These are phyloP conservation scores for Fusarium foetens DNA, from an alignment of 2,329 filamentous ascomycete species.

Conservation along the genomic window DNA sequence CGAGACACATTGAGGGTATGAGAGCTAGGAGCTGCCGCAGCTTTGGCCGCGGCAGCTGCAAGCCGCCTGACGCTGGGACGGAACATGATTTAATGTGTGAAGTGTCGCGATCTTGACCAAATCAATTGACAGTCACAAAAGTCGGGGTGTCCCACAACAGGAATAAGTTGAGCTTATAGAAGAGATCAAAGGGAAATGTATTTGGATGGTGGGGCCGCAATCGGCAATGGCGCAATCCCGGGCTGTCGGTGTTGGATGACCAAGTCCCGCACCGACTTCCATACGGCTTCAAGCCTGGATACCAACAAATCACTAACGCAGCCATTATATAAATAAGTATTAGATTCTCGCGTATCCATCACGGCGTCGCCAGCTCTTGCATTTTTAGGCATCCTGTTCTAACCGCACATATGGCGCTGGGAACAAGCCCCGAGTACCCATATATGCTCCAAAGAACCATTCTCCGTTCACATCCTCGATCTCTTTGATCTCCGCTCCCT, in stretches of 20 bases:
- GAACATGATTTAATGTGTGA: constrained; percentile 64
- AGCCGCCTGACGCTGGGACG: constrained; percentile 75
- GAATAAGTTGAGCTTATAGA: constrained; percentile 14
- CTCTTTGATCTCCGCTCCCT: constrained; percentile 83
- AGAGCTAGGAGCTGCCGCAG: constrained; percentile 57
- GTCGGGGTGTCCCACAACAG: constrained; percentile 4
- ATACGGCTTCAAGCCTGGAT: constrained; percentile 2
- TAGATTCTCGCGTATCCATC: neutral
- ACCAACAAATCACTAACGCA: neutral
- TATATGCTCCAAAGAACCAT: constrained; percentile 90
- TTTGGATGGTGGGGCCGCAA: constrained; percentile 43
- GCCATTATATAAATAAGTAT: neutral
- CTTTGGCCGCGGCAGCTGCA: constrained; percentile 62
- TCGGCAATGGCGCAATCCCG: constrained; percentile 47
- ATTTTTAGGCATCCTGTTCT: constrained; percentile 43
- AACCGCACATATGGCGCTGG: constrained; percentile 78
- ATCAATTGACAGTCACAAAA: constrained; percentile 27
- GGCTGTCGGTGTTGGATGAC: constrained; percentile 35
- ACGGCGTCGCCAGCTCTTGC: neutral
- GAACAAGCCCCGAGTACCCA: constrained; percentile 81
- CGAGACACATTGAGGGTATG: constrained; percentile 79
- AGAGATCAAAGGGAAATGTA: constrained; percentile 26
- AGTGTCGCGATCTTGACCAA: constrained; percentile 5
- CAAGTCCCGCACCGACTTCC: constrained; percentile 42
- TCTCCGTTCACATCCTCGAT: constrained; percentile 89